A percentile compares a stretch with the other conserved stretches of the same genome.
Evolutionary conservation across 2,329 filamentous ascomycete species (phyloP).

Genomic region (Aspergillus pseudonomiae): DNA sequence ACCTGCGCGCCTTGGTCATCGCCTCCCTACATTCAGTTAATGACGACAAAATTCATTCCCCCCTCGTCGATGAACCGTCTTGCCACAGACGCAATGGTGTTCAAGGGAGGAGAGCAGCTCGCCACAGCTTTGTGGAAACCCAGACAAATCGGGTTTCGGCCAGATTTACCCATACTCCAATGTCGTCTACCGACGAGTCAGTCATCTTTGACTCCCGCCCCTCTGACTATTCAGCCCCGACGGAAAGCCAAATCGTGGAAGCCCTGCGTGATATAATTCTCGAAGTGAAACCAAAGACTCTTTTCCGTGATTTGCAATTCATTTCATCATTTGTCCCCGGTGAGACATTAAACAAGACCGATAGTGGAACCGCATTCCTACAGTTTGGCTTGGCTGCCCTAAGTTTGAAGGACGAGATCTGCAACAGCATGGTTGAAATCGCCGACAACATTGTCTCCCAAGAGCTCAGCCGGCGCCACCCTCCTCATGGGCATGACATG

Average conservation of each 20-base stretch:
- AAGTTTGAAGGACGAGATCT: constrained; percentile 84
- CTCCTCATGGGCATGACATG: constrained; percentile 33
- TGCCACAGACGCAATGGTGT: constrained; percentile 13
- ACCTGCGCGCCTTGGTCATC: constrained; percentile 79
- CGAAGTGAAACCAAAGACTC: constrained; percentile 72
- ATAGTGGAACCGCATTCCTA: constrained; percentile 78
- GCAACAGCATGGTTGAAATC: constrained; percentile 78
- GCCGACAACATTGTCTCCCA: constrained; percentile 70
- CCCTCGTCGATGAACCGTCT: constrained; percentile 7
- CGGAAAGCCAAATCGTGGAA: constrained; percentile 64
- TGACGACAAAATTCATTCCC: constrained; percentile 30
- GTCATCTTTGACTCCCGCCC: constrained; percentile 35
- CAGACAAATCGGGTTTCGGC: constrained; percentile 17
- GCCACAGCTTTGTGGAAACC: constrained; percentile 39
- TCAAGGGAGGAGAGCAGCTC: constrained; percentile 22
- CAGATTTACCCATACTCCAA: constrained; percentile 23
- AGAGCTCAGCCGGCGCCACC: constrained; percentile 45
- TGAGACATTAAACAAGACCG: constrained; percentile 60
- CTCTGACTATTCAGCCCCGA: constrained; percentile 57
- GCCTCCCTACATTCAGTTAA: constrained; percentile 68
- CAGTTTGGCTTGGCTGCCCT: constrained; percentile 86
- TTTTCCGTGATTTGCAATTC: constrained; percentile 80
- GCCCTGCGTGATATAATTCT: constrained; percentile 70
- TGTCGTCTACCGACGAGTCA: constrained; percentile 32
- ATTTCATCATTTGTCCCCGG: constrained; percentile 65